Evolutionary conservation across 768 basidiomycete species (phyloP).

Genomic region (Boletus rubroflammeus): DNA sequence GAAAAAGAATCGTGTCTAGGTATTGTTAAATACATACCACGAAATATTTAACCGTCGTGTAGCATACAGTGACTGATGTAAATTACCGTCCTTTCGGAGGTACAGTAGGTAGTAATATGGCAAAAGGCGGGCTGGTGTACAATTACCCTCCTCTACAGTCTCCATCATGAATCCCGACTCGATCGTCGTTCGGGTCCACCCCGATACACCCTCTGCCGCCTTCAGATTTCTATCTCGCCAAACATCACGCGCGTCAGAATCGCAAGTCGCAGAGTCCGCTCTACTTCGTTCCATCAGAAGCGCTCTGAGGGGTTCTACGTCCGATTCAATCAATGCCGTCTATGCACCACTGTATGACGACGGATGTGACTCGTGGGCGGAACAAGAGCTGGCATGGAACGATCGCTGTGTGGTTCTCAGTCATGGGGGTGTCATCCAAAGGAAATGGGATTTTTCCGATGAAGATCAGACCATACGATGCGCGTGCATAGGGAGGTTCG

Average conservation of each 20-base stretch:
- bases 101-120: not conserved
- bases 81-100: too few species aligned
- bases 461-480: slow-evolving; percentile 74
- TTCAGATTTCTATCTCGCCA: slow-evolving; percentile 37
- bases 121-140: too few species aligned
- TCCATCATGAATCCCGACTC: slow-evolving; percentile 18
- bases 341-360: slow-evolving; percentile 41
- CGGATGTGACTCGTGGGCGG: slow-evolving; percentile 41
- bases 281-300: slow-evolving; percentile 55
- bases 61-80: too few species aligned
- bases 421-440: slow-evolving; percentile 62
- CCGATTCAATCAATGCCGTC: slow-evolving; percentile 39
- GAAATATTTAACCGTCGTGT: not conserved
- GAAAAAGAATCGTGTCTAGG: slow-evolving; percentile 5
- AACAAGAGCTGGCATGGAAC: slow-evolving; percentile 72
- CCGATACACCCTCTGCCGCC: slow-evolving; percentile 43
- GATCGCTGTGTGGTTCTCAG: slow-evolving; percentile 58
- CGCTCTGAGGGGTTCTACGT: slow-evolving; percentile 56
- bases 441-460: slow-evolving; percentile 71
- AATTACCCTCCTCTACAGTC: not conserved
- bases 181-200: slow-evolving; percentile 39
- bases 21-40: slow-evolving; percentile 9
- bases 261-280: slow-evolving; percentile 27
- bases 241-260: slow-evolving; percentile 12
- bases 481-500: slow-evolving; percentile 74